Percentiles rank a stretch among this genome's conserved stretches.
Evolutionary conservation across 2,329 filamentous ascomycete genomes (phyloP).

Genomic region (Beauveria rudraprayagi): DNA sequence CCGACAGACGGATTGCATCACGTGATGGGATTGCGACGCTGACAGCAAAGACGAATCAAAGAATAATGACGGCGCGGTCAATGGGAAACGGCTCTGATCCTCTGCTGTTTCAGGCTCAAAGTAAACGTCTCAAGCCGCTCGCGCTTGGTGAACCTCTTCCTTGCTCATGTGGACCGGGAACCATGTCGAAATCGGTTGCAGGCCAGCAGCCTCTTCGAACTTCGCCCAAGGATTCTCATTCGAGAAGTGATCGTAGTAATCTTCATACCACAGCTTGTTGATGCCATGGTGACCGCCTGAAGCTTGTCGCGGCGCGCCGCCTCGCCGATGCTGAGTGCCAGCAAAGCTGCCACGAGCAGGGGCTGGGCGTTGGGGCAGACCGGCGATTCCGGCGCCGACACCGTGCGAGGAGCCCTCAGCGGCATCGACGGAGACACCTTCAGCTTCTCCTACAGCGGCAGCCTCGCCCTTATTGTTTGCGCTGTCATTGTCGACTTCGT

Average conservation of each 20-base stretch:
- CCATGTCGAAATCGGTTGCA: constrained; percentile 40
- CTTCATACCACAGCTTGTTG: constrained; percentile 48
- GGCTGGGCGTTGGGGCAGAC: constrained; percentile 26
- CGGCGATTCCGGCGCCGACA: constrained; percentile 26
- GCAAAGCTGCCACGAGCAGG: constrained; percentile 9
- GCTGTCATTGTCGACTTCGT: constrained; percentile 19
- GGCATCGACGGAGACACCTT: not conserved
- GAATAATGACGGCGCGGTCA: not conserved
- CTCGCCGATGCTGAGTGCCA: constrained; percentile 19
- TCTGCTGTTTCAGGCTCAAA: not conserved
- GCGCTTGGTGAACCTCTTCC: not conserved
- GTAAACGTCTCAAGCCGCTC: not conserved
- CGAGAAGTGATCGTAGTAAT: constrained; percentile 61
- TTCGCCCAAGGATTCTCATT: constrained; percentile 66
- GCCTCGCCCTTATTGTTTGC: constrained; percentile 1
- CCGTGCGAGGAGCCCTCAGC: constrained; percentile 16
- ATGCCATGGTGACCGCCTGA: constrained; percentile 9
- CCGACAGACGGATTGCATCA: not conserved
- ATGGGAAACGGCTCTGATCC: too few species aligned
- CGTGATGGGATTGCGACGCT: not conserved
- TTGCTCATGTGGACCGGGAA: constrained; percentile 15
- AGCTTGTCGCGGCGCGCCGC: constrained; percentile 10
- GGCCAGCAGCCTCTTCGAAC: constrained; percentile 40
- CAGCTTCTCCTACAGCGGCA: not conserved
- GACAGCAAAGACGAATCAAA: not conserved